A percentile compares a stretch with the other conserved stretches of the same genome.
These are phyloP conservation scores for Ophiostoma angusticollis DNA, from an alignment of 2,329 filamentous ascomycete genomes.

Conservation along the genomic window DNA sequence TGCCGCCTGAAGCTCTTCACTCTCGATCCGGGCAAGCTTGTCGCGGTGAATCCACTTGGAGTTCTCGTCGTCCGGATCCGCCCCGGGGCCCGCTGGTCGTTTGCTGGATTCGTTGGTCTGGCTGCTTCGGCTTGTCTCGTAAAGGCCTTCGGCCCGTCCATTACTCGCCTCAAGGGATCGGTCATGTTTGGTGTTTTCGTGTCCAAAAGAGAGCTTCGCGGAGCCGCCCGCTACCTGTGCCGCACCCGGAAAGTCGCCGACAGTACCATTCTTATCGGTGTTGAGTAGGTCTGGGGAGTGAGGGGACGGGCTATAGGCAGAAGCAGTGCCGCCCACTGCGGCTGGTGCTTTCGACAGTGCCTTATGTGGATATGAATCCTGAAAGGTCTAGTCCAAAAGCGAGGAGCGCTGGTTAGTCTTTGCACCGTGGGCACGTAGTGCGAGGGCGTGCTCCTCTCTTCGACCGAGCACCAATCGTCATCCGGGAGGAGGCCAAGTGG, in stretches of 20 bases:
- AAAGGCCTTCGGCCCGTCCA: constrained; percentile 33
- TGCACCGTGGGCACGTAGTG: too few relatives aligned
- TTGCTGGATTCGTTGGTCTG: constrained; percentile 11
- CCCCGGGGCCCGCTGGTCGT: constrained; percentile 19
- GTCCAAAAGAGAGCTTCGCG: constrained; percentile 12
- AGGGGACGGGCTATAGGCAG: not conserved
- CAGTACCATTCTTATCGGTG: not conserved
- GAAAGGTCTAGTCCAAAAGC: too few relatives aligned
- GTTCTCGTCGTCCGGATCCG: constrained; percentile 35
- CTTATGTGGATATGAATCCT: too few relatives aligned
- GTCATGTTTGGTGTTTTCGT: constrained; percentile 23
- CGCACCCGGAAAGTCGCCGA: not conserved
- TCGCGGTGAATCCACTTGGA: constrained; percentile 80
- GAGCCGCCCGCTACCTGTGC: constrained; percentile 10
- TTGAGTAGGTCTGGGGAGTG: not conserved
- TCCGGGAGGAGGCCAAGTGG: too few relatives aligned
- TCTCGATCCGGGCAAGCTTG: constrained; percentile 73
- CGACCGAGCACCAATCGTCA: too few relatives aligned
- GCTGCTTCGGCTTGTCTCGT: constrained; percentile 14
- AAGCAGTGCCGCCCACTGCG: not conserved
- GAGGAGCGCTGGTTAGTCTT: too few relatives aligned
- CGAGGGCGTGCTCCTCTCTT: too few relatives aligned
- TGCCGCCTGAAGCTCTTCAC: constrained; percentile 63
- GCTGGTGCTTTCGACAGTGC: too few relatives aligned
- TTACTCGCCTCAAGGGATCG: constrained; percentile 24